A percentile compares a stretch with the other conserved stretches of the same genome.
Conservation (phyloP, 2,329 filamentous ascomycete species). For the Penicillium sp. region DNA sequence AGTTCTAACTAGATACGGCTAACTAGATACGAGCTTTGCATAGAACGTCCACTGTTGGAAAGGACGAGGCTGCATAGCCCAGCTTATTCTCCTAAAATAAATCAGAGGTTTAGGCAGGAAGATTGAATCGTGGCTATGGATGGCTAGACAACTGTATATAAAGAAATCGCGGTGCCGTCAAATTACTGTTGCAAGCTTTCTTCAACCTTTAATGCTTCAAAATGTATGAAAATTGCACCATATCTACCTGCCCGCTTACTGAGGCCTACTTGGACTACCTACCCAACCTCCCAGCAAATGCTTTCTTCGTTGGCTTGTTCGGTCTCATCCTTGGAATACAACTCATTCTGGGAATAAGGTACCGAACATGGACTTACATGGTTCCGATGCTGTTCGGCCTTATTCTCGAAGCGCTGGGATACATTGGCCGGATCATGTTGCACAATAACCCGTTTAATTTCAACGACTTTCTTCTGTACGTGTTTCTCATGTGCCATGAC, state of each 20-base stretch:
- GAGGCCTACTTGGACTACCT: constrained; percentile 11
- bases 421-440: constrained; percentile 58
- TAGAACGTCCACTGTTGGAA: background rate
- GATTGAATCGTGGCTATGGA: background rate
- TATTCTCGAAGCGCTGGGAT: constrained; percentile 59
- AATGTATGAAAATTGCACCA: constrained; percentile 9
- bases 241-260: constrained; percentile 10
- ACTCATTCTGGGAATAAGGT: constrained; percentile 4
- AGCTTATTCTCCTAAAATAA: background rate
- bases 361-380: constrained; percentile 12
- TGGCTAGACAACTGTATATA: background rate
- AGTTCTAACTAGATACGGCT: too few relatives aligned
- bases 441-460: constrained; percentile 49
- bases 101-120: background rate
- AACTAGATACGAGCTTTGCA: background rate
- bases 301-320: constrained; percentile 11
- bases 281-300: constrained; percentile 14
- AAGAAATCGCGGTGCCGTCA: background rate
- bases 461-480: constrained; percentile 46
- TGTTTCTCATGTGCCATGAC: constrained; percentile 1
- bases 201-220: too few relatives aligned
- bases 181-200: too few relatives aligned
- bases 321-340: constrained; percentile 7
- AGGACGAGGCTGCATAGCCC: background rate
- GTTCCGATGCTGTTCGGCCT: constrained; percentile 51